Percentiles rank a stretch among this genome's conserved stretches.
phyloP scores from a whole-genome alignment of 2,329 filamentous ascomycete genomes.

The Hypoxylon sp. region DNA sequence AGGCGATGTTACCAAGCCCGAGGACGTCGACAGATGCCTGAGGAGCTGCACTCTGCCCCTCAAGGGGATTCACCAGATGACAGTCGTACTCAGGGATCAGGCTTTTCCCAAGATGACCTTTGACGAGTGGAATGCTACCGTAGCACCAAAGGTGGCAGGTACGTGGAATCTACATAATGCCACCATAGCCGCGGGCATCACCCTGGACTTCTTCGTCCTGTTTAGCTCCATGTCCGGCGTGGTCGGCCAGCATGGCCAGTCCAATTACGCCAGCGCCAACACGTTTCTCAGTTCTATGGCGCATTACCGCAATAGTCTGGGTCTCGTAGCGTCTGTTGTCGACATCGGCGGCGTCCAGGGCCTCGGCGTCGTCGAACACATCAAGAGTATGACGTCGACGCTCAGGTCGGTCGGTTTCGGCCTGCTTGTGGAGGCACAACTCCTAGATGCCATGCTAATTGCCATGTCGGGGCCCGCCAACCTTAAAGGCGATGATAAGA shows the following conservation, averaged over 20 bases:
- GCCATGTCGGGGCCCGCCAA: slow-evolving; percentile 9
- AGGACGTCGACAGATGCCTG: too few species aligned
- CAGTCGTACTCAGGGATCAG: slow-evolving; percentile 44
- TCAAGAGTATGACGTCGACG: slow-evolving; percentile 22
- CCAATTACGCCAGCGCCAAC: slow-evolving; percentile 54
- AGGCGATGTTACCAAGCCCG: slow-evolving; percentile 21
- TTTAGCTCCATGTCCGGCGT: slow-evolving; percentile 48
- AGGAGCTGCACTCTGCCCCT: too few species aligned
- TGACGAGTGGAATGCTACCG: slow-evolving; percentile 50
- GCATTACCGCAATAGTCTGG: slow-evolving; percentile 48
- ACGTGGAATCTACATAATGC: slow-evolving; percentile 56
- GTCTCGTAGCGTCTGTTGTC: slow-evolving; percentile 51
- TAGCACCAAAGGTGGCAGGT: slow-evolving; percentile 54
- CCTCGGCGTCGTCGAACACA: slow-evolving; percentile 51
- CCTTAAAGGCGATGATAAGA: background rate
- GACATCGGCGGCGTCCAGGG: slow-evolving; percentile 54
- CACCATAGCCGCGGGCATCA: slow-evolving; percentile 25
- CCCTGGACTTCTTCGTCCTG: slow-evolving; percentile 55
- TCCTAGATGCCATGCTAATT: slow-evolving; percentile 29
- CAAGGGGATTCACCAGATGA: slow-evolving; percentile 19
- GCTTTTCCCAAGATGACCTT: slow-evolving; percentile 53
- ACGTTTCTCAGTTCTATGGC: slow-evolving; percentile 53
- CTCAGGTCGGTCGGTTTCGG: slow-evolving; percentile 34
- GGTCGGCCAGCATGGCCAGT: slow-evolving; percentile 47
- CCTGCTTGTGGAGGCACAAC: slow-evolving; percentile 26